Conservation (phyloP, 2,329 filamentous ascomycete genomes). For the Alternaria brassicicola region DNA sequence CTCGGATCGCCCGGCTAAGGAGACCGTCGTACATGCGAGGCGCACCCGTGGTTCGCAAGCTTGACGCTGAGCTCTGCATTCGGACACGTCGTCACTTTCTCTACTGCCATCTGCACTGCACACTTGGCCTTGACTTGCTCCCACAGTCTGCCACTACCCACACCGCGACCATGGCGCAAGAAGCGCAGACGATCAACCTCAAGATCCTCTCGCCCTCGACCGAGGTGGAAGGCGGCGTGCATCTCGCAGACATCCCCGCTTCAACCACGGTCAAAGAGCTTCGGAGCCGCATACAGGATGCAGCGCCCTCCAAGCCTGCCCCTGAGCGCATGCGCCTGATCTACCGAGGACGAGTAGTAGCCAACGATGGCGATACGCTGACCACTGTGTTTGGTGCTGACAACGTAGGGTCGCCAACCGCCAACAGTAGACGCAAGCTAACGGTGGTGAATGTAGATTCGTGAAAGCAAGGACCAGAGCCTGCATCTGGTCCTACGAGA, state of each 20-base stretch:
- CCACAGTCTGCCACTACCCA: slow-evolving; percentile 1
- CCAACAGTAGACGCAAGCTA: slow-evolving; percentile 1
- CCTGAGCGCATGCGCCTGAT: slow-evolving; percentile 61
- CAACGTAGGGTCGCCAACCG: slow-evolving; percentile 49
- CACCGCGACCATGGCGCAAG: slow-evolving; percentile 34
- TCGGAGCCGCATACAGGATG: slow-evolving; percentile 58
- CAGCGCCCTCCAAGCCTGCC: slow-evolving; percentile 51
- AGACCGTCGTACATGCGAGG: slow-evolving; percentile 14
- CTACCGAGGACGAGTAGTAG: slow-evolving; percentile 61
- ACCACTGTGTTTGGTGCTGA: slow-evolving; percentile 57
- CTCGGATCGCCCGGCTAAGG: neutral
- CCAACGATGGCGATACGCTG: slow-evolving; percentile 57
- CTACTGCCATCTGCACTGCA: slow-evolving; percentile 1
- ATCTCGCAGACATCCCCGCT: slow-evolving; percentile 39
- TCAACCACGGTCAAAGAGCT: slow-evolving; percentile 58
- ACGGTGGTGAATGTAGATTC: slow-evolving; percentile 38
- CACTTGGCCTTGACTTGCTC: slow-evolving; percentile 1
- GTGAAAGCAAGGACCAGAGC: slow-evolving; percentile 45
- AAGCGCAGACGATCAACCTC: slow-evolving; percentile 39
- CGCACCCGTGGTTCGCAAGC: neutral
- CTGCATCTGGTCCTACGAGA: slow-evolving; percentile 49
- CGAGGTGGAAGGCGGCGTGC: slow-evolving; percentile 45
- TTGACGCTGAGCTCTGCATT: slow-evolving; percentile 33
- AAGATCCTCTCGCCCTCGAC: slow-evolving; percentile 49
- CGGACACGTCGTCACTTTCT: slow-evolving; percentile 23